Base-by-base conservation (phyloP, 1,139 yeast genomes). In the Geotrichum cucujoidarum region DNA sequence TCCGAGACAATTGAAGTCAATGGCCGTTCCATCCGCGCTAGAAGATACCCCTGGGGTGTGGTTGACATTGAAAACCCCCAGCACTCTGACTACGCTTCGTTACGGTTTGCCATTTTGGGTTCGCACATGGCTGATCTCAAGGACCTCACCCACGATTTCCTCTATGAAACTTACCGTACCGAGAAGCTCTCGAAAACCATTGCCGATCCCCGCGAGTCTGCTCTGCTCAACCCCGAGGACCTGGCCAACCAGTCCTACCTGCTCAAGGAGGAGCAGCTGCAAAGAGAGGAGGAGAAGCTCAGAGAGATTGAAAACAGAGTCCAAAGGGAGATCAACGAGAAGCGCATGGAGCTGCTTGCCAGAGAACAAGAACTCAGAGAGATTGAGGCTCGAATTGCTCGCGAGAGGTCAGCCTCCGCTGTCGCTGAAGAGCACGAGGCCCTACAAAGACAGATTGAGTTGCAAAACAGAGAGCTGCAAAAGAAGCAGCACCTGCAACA, bases 41-140 rank as follows among this genome's bases (percentile, higher is more conserved):
- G 96, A 66, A 79, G 79, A 64, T 88, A 87, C 63, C 95, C 95
- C 31, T 90, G 97, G 96, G 97, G 97, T 1, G 67, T 78, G 47
- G 81, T 89, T 40, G 94, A 88, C 67, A 86, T 89, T 48, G 88
- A 86, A 59, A 88, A 89, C 65, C 81, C 92, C 16, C 78, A 78
- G 48, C 77, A 81, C 58, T 81, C 90, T 50, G 97, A 90, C 63
- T 87, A 88, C 63, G 74, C 81, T 21, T 73, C 83, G 20, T 73
- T 90, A 59, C 82, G 87, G 62, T 81, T 87, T 49, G 87, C 90
- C 2, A 68, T 90, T 43, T 75, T 90, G 58, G 89, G 92, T 43
- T 78, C 95, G 5, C 97, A 90, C 64, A 73, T 89, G 61, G 86
- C 83, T 62, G 97, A 90, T 64, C 76, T 90, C 68, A 89, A 88